Base-by-base conservation (phyloP, 768 basidiomycete species). In the Tylopilus felleus region DNA sequence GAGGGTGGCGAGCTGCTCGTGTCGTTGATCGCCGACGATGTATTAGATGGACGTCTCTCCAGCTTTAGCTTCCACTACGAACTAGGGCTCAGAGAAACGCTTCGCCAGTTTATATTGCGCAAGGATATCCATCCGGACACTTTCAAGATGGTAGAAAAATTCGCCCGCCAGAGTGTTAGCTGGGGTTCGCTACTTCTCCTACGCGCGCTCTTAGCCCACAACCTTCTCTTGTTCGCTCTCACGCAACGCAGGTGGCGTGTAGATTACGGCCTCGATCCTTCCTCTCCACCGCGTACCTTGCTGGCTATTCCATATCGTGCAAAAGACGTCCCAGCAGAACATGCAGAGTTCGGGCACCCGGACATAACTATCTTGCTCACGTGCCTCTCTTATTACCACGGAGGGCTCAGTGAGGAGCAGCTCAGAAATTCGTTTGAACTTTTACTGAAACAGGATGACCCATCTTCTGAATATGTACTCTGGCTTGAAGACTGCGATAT, bases 281-380 rank as follows among this genome's bases (percentile, higher is more conserved):
- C 35, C 3, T 17, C 35, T 7, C 16, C 56, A 5, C 2, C 31
- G 21, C 69, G 73, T 9, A 73, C 74, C 0, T 60, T 65, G 60
- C 58, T 74, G 2, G 73, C 73, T 1, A 74, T 74, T 2, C 73
- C 73, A 1, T 74, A 74, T 23, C 62, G 71, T 2, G 74, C 73
- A 0, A 74, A 70, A 51, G 74, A 74, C 23, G 57, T 72, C 22
- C 73, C 73, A 2, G 58, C 74, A 8, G 53, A 62, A 41, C 60
- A 65, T 27, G 73, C 73, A 10, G 73, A 75, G 22, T 36, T 36
- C 35, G 35, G 35, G 16, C 35, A 36, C 7, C 35, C 35, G 16
- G 35, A 36, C 16, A 36, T 17, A 36, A 36, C 35, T 16, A 36
- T 36, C 4, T 17, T 36, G 35, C 35, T 36, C 5, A 36, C 35